Base-by-base conservation (phyloP, 75 land plant species). In the Pinus albicaulis region DNA sequence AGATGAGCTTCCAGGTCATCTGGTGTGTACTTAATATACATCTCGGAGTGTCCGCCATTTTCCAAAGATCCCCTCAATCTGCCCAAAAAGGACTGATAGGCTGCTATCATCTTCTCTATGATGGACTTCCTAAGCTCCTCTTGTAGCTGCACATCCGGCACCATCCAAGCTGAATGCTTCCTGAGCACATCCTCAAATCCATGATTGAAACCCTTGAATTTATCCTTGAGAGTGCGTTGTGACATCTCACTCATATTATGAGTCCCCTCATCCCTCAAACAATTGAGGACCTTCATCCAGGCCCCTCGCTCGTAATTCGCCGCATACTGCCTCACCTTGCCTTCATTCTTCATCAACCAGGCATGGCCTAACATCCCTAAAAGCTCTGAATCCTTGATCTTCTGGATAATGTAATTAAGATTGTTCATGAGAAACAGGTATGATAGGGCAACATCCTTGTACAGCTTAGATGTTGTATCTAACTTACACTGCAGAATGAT, bases 401-500 rank as follows among this genome's bases (percentile, higher is more conserved):
- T 31, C 31, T 31, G 1, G 31, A 31, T 2, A 31, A 31, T 31
- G 31, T 31, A 31, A 31, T 31, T 31, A 31, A 31, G 31, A 31
- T 31, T 31, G 31, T 31, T 31, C 31, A 31, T 31, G 31, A 31
- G 31, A 31, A 31, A 31, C 31, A 31, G 31, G 31, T 0, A 31
- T 31, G 31, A 31, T 1, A 31, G 31, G 31, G 31, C 72, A 5
- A 73, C 75, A 78, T 86, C 85, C 57, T 87, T 84, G 89, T 88
- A 88, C 4, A 74, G 80, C 80, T 86, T 79, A 7, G 91, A 77
- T 64, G 86, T 86, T 25, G 68, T 59, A 71, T 91, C 93, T 7
- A 91, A 70, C 57, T 88, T 86, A 78, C 89, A 87, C 68, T 84
- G 82, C 16, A 94, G 85, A 11, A 88, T 79, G 19, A 90, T 82